phyloP scores from a whole-genome alignment of 2,329 filamentous ascomycete genomes.

The Beauveria sp. region DNA sequence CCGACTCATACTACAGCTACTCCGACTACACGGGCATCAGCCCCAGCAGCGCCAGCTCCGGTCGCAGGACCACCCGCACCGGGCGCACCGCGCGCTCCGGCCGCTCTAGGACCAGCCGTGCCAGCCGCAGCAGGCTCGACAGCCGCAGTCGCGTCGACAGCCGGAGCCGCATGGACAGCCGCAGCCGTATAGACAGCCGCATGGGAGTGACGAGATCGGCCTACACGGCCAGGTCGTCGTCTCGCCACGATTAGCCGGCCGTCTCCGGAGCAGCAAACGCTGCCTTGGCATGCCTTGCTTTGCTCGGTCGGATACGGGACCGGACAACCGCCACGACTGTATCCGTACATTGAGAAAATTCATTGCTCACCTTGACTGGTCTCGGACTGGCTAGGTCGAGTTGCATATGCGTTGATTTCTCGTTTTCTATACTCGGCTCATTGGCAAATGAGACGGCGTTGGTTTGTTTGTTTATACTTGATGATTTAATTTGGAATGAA shows the following conservation, averaged over 20 bases:
- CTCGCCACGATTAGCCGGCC: neutral
- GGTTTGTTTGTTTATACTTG: neutral
- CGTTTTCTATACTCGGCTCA: neutral
- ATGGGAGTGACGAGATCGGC: slow-evolving; percentile 19
- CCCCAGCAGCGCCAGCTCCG: slow-evolving; percentile 42
- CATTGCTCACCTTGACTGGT: neutral
- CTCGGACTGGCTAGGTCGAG: neutral
- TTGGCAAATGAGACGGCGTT: neutral
- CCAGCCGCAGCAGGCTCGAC: slow-evolving; percentile 7
- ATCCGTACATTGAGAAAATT: neutral
- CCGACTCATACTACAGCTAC: slow-evolving; percentile 48
- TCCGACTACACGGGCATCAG: slow-evolving; percentile 33
- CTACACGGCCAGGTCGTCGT: slow-evolving; percentile 21
- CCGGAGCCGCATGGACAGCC: neutral
- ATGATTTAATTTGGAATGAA: neutral
- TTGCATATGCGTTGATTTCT: neutral
- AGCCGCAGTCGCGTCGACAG: slow-evolving; percentile 9
- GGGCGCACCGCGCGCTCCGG: neutral
- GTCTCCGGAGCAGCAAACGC: neutral
- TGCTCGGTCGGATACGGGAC: neutral
- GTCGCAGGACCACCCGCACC: slow-evolving; percentile 32
- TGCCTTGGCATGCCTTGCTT: too few relatives aligned
- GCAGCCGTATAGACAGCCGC: neutral
- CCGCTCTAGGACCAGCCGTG: slow-evolving; percentile 21
- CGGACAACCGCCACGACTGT: neutral